A percentile compares a stretch with the other conserved stretches of the same genome.
Conservation (phyloP, 805 yeast species). For the Yueomyces sp. region DNA sequence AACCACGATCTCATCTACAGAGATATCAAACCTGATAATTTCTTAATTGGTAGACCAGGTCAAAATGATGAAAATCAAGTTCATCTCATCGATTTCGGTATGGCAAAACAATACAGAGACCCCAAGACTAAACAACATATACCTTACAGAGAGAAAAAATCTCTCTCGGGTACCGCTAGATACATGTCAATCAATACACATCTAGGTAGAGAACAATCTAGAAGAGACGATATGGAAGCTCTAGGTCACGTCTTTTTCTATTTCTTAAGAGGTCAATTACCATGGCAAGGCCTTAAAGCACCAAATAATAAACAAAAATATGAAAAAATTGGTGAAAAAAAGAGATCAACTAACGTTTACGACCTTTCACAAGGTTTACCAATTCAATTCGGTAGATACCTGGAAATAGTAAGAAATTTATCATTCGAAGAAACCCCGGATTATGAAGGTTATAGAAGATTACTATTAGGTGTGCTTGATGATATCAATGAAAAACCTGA, state of each 20-base stretch:
- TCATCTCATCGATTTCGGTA: slow-evolving; percentile 91
- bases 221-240: slow-evolving; percentile 94
- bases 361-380: slow-evolving; percentile 87
- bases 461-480: slow-evolving; percentile 67
- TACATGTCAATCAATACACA: slow-evolving; percentile 98
- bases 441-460: slow-evolving; percentile 69
- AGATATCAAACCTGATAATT: slow-evolving; percentile 77
- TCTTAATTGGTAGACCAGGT: slow-evolving; percentile 74
- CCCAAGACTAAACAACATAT: slow-evolving; percentile 92
- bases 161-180: slow-evolving; percentile 95
- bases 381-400: slow-evolving; percentile 82
- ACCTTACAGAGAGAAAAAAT: slow-evolving; percentile 92
- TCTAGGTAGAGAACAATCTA: slow-evolving; percentile 89
- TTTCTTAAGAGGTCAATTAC: slow-evolving; percentile 84
- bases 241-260: slow-evolving; percentile 94
- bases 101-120: slow-evolving; percentile 97
- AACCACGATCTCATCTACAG: slow-evolving; percentile 66
- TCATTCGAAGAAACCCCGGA: slow-evolving; percentile 92
- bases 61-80: slow-evolving; percentile 74
- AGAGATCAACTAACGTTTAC: slow-evolving; percentile 73
- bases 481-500: slow-evolving; percentile 62
- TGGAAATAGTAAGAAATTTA: slow-evolving; percentile 76
- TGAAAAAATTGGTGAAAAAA: slow-evolving; percentile 94
- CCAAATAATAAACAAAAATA: slow-evolving; percentile 96
- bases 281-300: slow-evolving; percentile 98